These are phyloP conservation scores for Cruciata laevipes DNA, from an alignment of 257 asterid species.

Conservation along the genomic window DNA sequence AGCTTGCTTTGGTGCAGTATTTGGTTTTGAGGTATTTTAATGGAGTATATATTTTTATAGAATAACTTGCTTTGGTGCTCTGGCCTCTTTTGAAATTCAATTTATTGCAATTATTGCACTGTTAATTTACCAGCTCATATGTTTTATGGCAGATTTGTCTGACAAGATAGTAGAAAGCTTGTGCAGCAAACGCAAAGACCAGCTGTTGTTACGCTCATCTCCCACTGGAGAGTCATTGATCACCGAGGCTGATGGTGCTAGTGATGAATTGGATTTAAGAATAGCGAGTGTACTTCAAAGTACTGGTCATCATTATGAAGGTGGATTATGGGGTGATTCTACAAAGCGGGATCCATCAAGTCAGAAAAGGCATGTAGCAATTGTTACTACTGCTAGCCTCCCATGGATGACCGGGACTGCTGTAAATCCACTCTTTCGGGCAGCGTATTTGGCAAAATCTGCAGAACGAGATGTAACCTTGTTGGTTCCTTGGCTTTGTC, in stretches of 20 bases:
- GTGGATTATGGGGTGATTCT: slow-evolving; percentile 75
- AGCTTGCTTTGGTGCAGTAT: neutral
- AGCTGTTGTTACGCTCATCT: slow-evolving; percentile 53
- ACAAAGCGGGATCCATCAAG: slow-evolving; percentile 42
- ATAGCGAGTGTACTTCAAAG: slow-evolving; percentile 89
- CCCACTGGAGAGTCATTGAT: slow-evolving; percentile 60
- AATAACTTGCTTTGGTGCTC: too few relatives aligned
- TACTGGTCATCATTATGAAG: slow-evolving; percentile 88
- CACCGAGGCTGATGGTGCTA: slow-evolving; percentile 55
- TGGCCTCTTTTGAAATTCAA: neutral
- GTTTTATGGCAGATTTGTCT: slow-evolving; percentile 56
- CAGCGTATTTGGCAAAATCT: slow-evolving; percentile 86
- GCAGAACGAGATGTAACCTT: slow-evolving; percentile 83
- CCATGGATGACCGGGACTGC: slow-evolving; percentile 99
- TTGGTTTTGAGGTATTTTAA: too few relatives aligned
- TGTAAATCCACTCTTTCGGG: slow-evolving; percentile 94
- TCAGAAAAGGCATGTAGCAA: slow-evolving; percentile 86
- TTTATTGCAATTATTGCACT: neutral
- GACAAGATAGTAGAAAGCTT: slow-evolving; percentile 90
- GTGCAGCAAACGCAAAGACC: slow-evolving; percentile 75
- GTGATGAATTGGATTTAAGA: slow-evolving; percentile 80
- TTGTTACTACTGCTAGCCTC: slow-evolving; percentile 97
- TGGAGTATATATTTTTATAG: too few relatives aligned
- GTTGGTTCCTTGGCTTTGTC: slow-evolving; percentile 98
- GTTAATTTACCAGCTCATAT: neutral